Evolutionary conservation across 768 basidiomycete species (phyloP).

Genomic region (Boletus rubropictus): DNA sequence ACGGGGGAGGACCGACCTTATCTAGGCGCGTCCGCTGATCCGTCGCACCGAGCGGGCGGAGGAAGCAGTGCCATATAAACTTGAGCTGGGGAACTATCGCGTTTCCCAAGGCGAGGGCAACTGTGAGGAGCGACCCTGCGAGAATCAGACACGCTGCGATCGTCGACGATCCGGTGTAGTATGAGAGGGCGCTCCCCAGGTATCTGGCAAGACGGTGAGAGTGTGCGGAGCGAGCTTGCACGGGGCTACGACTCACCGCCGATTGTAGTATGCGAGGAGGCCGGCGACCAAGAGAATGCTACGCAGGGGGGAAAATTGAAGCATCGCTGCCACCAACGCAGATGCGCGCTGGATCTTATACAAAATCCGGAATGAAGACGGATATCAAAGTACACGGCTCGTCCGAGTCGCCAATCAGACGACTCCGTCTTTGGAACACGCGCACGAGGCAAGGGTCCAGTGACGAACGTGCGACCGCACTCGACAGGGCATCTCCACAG

Average conservation of each 20-base stretch:
- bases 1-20: slow-evolving; percentile 27
- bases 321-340: not conserved
- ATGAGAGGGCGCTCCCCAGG: slow-evolving; percentile 17
- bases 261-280: slow-evolving; percentile 16
- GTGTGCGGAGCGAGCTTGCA: too few species aligned
- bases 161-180: slow-evolving; percentile 28
- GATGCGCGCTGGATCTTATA: slow-evolving; percentile 5
- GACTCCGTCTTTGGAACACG: not conserved
- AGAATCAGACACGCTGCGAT: slow-evolving; percentile 26
- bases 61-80: slow-evolving; percentile 48
- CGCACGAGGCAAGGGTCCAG: slow-evolving; percentile 2
- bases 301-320: slow-evolving; percentile 9
- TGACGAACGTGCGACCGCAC: slow-evolving; percentile 7
- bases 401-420: slow-evolving; percentile 1
- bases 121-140: slow-evolving; percentile 17
- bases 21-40: slow-evolving; percentile 43
- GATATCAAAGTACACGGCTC: slow-evolving; percentile 1
- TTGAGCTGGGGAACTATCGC: slow-evolving; percentile 37
- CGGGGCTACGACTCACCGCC: slow-evolving; percentile 7
- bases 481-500: too few species aligned
- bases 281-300: slow-evolving; percentile 17
- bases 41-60: slow-evolving; percentile 36
- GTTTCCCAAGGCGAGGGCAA: slow-evolving; percentile 18
- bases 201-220: slow-evolving; percentile 5
- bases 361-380: not conserved